Percentiles rank a stretch among this genome's conserved stretches.
phyloP scores from a whole-genome alignment of 2,329 filamentous ascomycete species.

The Fusarium nematophilum region DNA sequence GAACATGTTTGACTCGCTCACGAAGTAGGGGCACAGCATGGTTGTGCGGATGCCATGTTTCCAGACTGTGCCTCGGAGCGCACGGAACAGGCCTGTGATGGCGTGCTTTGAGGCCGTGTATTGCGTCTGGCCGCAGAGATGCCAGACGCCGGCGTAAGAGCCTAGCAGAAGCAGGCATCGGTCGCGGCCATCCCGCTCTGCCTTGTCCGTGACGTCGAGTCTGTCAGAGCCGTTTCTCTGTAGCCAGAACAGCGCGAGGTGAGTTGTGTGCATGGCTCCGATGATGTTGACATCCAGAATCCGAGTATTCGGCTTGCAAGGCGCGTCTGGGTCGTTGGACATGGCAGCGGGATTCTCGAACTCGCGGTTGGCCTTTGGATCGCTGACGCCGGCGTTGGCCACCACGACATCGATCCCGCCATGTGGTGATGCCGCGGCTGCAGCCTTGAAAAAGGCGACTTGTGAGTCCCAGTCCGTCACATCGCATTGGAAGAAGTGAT shows the following conservation, averaged over 20 bases:
- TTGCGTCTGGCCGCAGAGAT: not conserved
- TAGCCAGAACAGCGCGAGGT: constrained; percentile 8
- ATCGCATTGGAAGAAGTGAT: constrained; percentile 14
- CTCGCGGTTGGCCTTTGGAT: constrained; percentile 5
- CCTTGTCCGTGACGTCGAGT: not conserved
- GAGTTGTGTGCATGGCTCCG: constrained; percentile 9
- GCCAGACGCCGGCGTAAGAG: constrained; percentile 12
- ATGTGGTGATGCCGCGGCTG: constrained; percentile 8
- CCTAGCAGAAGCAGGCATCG: constrained; percentile 10
- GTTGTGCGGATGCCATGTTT: constrained; percentile 9
- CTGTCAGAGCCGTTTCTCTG: not conserved
- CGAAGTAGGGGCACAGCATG: constrained; percentile 12
- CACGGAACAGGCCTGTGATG: constrained; percentile 11
- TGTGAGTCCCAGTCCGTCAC: constrained; percentile 14
- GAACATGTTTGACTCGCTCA: constrained; percentile 14
- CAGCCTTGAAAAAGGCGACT: constrained; percentile 11
- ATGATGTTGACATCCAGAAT: constrained; percentile 9
- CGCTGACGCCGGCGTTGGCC: constrained; percentile 8
- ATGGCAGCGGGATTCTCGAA: constrained; percentile 7
- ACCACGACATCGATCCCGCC: constrained; percentile 10
- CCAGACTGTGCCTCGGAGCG: constrained; percentile 9
- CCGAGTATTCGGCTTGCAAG: constrained; percentile 1
- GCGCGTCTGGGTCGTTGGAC: not conserved
- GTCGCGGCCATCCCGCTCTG: not conserved
- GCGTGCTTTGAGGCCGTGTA: constrained; percentile 14